phyloP scores from a whole-genome alignment of 768 basidiomycete genomes.

The Termitomyces sp. region DNA sequence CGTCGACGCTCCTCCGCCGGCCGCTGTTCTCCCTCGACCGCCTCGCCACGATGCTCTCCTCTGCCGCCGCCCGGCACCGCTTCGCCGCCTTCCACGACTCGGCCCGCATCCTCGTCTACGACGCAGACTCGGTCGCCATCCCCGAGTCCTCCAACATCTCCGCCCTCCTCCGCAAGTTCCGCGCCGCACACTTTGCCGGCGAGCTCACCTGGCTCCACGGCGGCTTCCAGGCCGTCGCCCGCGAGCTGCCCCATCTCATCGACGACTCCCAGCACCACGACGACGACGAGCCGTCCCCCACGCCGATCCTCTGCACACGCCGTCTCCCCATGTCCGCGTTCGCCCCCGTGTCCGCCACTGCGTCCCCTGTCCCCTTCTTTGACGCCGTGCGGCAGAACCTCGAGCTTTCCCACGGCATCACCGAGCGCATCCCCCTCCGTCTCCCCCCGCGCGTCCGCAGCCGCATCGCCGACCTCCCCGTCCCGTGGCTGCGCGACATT shows the following conservation, averaged over 20 bases:
- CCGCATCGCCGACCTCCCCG: slow-evolving; percentile 72
- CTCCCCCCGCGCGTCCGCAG: slow-evolving; percentile 42
- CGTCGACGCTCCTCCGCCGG: slow-evolving; percentile 90
- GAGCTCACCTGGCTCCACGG: slow-evolving; percentile 77
- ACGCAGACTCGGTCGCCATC: slow-evolving; percentile 65
- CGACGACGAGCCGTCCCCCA: slow-evolving; percentile 35
- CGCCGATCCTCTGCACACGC: slow-evolving; percentile 43
- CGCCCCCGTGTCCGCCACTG: slow-evolving; percentile 37
- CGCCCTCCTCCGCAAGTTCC: slow-evolving; percentile 74
- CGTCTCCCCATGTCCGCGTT: slow-evolving; percentile 64
- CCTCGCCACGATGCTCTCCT: slow-evolving; percentile 78
- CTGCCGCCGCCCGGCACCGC: slow-evolving; percentile 43
- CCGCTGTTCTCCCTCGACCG: slow-evolving; percentile 79
- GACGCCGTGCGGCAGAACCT: slow-evolving; percentile 88
- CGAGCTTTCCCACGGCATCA: slow-evolving; percentile 71
- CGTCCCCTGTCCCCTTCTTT: slow-evolving; percentile 83
- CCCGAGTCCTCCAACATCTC: slow-evolving; percentile 63
- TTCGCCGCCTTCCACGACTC: slow-evolving; percentile 59
- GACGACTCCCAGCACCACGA: slow-evolving; percentile 51
- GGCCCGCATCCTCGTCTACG: slow-evolving; percentile 73
- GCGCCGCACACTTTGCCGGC: slow-evolving; percentile 44
- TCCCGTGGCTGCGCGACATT: slow-evolving; percentile 73
- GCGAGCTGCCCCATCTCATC: slow-evolving; percentile 45
- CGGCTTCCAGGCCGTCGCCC: slow-evolving; percentile 71
- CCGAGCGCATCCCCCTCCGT: slow-evolving; percentile 77